Evolutionary conservation across 2,329 filamentous ascomycete genomes (phyloP).

Genomic region (Epichloe elymi): DNA sequence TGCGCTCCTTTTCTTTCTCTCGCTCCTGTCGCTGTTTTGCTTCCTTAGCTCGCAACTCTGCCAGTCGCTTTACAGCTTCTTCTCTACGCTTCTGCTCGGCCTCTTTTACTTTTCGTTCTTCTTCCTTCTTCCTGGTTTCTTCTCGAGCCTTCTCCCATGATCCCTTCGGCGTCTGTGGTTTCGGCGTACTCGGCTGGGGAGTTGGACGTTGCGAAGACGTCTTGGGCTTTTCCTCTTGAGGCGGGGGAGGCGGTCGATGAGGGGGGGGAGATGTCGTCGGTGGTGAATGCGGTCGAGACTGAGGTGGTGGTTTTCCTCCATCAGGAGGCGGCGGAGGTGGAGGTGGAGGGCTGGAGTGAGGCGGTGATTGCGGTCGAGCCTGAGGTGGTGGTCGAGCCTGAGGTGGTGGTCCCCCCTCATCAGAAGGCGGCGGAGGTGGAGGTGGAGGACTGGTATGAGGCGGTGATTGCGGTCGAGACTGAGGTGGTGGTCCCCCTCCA

Average conservation of each 20-base stretch:
- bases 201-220: conserved; percentile 9
- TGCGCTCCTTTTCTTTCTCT: conserved; percentile 25
- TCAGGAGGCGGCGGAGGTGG: not conserved
- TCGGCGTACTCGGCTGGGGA: conserved; percentile 11
- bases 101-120: conserved; percentile 47
- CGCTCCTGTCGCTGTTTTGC: conserved; percentile 32
- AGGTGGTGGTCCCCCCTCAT: not conserved
- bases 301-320: not conserved
- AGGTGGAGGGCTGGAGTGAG: not conserved
- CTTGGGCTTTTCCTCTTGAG: conserved; percentile 10
- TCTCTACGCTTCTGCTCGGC: conserved; percentile 48
- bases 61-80: conserved; percentile 38
- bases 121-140: conserved; percentile 49
- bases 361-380: conserved; percentile 4
- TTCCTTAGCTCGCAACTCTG: conserved; percentile 43
- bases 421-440: not conserved
- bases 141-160: conserved; percentile 59
- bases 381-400: conserved; percentile 6
- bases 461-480: conserved; percentile 5
- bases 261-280: not conserved
- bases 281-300: not conserved
- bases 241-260: conserved; percentile 2
- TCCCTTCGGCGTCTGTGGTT: conserved; percentile 25
- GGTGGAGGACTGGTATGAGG: not conserved
- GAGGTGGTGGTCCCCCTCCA: conserved; percentile 4